phyloP scores from a whole-genome alignment of 1,284 basidiomycete genomes.

The Moniliella sp. region DNA sequence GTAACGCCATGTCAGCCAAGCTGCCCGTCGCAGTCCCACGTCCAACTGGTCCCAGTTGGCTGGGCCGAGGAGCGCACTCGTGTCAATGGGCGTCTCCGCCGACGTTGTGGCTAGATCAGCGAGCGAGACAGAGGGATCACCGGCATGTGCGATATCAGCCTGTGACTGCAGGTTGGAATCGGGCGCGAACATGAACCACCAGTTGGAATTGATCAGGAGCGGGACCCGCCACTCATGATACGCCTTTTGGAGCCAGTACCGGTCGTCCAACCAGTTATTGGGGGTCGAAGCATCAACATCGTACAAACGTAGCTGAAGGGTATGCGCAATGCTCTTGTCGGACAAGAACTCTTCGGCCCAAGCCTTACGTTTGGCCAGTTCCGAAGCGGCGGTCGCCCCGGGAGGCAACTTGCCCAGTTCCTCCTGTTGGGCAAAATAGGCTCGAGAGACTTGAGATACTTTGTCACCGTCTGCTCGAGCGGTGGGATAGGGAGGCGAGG shows the following conservation, averaged over 20 bases:
- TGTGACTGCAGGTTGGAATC: conserved; percentile 38
- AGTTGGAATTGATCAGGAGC: conserved; percentile 75
- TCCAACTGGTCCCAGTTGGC: conserved; percentile 31
- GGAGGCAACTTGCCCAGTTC: conserved; percentile 39
- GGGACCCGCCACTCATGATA: conserved; percentile 78
- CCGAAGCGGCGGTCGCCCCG: conserved; percentile 41
- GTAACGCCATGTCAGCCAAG: conserved; percentile 57
- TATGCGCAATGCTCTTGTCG: conserved; percentile 47
- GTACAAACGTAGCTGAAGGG: conserved; percentile 57
- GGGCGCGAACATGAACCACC: conserved; percentile 69
- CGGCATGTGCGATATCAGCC: conserved; percentile 12
- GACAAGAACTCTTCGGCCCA: conserved; percentile 53
- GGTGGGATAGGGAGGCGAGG: conserved; percentile 65
- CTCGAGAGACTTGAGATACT: conserved; percentile 57
- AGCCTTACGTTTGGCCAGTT: conserved; percentile 45
- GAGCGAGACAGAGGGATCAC: conserved; percentile 25
- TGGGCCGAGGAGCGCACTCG: conserved; percentile 30
- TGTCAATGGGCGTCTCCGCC: conserved; percentile 44
- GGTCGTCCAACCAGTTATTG: conserved; percentile 85
- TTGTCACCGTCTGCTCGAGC: conserved; percentile 52
- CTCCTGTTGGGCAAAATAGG: conserved; percentile 46
- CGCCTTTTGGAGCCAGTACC: conserved; percentile 70
- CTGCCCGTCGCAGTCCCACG: conserved; percentile 70
- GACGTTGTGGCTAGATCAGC: conserved; percentile 10
- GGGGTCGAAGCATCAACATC: conserved; percentile 66